Conservation (phyloP, 2,329 filamentous ascomycete genomes). For the Scedosporium minutisporum region DNA sequence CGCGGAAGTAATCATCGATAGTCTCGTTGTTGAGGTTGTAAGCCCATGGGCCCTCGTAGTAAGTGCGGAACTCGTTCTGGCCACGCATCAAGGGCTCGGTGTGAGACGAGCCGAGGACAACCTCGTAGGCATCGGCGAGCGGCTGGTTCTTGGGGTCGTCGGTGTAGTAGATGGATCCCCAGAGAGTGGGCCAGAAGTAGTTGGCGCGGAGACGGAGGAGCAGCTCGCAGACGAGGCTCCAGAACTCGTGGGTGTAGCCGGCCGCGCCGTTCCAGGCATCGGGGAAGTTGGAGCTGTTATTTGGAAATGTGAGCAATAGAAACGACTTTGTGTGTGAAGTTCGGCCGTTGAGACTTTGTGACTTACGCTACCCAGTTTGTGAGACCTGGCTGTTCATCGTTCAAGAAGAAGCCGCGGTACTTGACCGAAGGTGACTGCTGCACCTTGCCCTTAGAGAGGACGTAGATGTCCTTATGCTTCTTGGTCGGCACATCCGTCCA, state of each 20-base stretch:
- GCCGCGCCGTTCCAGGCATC: slow-evolving; percentile 33
- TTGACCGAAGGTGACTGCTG: slow-evolving; percentile 54
- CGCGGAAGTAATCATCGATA: slow-evolving; percentile 58
- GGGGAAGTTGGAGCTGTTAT: slow-evolving; percentile 6
- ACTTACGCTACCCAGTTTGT: slow-evolving; percentile 51
- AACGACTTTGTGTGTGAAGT: too few species aligned
- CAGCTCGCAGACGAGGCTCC: slow-evolving; percentile 60
- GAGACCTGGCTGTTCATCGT: slow-evolving; percentile 58
- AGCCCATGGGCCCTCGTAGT: slow-evolving; percentile 54
- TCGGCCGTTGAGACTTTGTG: background rate
- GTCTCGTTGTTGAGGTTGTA: slow-evolving; percentile 61
- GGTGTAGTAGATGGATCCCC: slow-evolving; percentile 62
- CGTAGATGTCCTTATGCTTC: slow-evolving; percentile 43
- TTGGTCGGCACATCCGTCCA: slow-evolving; percentile 53
- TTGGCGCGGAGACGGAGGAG: slow-evolving; percentile 61
- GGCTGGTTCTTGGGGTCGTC: slow-evolving; percentile 61
- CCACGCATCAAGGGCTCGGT: slow-evolving; percentile 62
- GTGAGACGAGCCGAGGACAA: slow-evolving; percentile 65
- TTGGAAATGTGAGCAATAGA: too few species aligned
- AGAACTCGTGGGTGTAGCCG: slow-evolving; percentile 53
- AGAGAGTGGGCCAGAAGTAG: slow-evolving; percentile 66
- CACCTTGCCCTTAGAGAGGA: slow-evolving; percentile 40
- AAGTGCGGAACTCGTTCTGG: slow-evolving; percentile 44
- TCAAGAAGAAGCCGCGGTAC: slow-evolving; percentile 62
- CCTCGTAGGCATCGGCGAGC: slow-evolving; percentile 62